Conservation (phyloP, 1,139 yeast species). For the Protomyces arabidopsidicola region DNA sequence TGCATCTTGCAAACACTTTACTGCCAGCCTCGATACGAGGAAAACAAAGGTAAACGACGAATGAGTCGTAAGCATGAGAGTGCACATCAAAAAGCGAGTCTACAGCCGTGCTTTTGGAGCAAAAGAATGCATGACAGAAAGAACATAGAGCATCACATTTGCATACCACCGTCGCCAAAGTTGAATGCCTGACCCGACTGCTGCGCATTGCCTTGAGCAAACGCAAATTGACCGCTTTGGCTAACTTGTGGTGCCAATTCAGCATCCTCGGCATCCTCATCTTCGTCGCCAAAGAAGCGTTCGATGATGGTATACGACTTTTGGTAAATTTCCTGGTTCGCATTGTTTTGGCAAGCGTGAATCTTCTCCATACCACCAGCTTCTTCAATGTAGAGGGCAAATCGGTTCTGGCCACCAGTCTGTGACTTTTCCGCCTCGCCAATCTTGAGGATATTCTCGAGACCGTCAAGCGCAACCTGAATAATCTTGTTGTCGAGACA, state of each 20-base stretch:
- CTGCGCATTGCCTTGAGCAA: constrained; percentile 47
- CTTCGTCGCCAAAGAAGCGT: constrained; percentile 82
- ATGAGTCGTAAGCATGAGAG: not conserved
- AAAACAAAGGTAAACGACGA: not conserved
- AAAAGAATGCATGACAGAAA: not conserved
- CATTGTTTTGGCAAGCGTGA: constrained; percentile 85
- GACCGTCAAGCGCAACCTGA: constrained; percentile 91
- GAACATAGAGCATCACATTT: constrained; percentile 17
- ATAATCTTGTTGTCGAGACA: constrained; percentile 87
- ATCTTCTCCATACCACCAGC: constrained; percentile 99
- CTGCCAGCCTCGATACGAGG: not conserved
- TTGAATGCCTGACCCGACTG: constrained; percentile 25
- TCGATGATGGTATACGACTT: constrained; percentile 88
- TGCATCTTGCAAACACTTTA: not conserved
- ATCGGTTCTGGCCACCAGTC: constrained; percentile 67
- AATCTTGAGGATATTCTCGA: constrained; percentile 86
- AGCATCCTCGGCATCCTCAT: constrained; percentile 65
- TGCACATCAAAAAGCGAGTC: not conserved
- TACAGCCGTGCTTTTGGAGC: not conserved
- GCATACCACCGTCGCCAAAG: constrained; percentile 22
- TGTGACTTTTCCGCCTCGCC: constrained; percentile 90
- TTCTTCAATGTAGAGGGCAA: constrained; percentile 88
- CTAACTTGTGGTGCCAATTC: constrained; percentile 68
- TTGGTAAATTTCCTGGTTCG: constrained; percentile 84
- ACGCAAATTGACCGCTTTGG: constrained; percentile 75